Evolutionary conservation across 2,329 filamentous ascomycete species (phyloP).

Genomic region (Pseudogymnoascus sp.): DNA sequence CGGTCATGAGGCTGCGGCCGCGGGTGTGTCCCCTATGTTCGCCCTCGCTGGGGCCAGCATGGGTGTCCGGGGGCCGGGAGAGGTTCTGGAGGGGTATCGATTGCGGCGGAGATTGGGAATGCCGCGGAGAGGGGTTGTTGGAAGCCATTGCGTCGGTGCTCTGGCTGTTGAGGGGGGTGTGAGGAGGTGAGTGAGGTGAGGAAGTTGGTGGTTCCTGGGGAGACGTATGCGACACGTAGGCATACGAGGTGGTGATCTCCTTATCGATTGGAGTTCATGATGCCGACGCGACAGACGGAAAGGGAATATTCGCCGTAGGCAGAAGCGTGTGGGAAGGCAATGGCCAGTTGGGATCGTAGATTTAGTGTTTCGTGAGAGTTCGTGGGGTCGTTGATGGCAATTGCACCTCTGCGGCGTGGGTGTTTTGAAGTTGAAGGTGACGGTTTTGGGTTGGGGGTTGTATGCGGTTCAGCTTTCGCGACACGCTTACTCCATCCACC

Average conservation of each 20-base stretch:
- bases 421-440: neutral
- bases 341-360: neutral
- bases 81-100: constrained; percentile 68
- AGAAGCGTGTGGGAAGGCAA: neutral
- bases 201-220: neutral
- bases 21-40: constrained; percentile 20
- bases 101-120: constrained; percentile 40
- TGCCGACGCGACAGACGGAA: neutral
- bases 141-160: constrained; percentile 35
- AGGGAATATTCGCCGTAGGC: neutral
- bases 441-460: neutral
- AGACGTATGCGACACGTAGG: neutral
- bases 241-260: constrained; percentile 1
- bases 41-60: constrained; percentile 15
- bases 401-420: neutral
- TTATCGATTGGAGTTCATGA: constrained; percentile 9
- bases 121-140: constrained; percentile 34
- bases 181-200: neutral
- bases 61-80: constrained; percentile 27
- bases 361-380: neutral
- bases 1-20: constrained; percentile 26
- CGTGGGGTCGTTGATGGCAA: neutral
- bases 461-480: constrained; percentile 5
- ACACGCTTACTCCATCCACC: neutral
- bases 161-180: neutral